A percentile compares a stretch with the other conserved stretches of the same genome.
These are phyloP conservation scores for Berberis vulgaris DNA, from an alignment of 164 flowering plant species.

Conservation along the genomic window DNA sequence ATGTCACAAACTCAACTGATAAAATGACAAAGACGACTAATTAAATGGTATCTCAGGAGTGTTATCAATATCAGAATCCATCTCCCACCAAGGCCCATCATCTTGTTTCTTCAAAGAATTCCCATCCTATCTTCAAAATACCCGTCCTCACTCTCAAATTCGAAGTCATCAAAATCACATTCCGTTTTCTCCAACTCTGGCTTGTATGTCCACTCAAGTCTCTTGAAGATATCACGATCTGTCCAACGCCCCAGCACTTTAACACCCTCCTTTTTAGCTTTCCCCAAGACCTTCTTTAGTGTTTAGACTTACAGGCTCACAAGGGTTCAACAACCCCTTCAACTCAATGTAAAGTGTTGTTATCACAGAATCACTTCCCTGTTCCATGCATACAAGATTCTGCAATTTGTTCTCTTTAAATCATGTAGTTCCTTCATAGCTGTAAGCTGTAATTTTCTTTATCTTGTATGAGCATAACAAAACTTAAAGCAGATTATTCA, in stretches of 20 bases:
- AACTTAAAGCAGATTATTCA: no score
- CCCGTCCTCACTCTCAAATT: conserved; percentile 19
- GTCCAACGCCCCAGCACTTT: conserved; percentile 67
- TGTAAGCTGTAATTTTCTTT: no score
- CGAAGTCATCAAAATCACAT: conserved; percentile 15
- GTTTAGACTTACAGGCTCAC: conserved; percentile 33
- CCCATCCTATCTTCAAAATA: conserved; percentile 20
- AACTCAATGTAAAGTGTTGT: no score
- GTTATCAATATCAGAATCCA: conserved; percentile 32
- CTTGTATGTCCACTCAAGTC: conserved; percentile 74
- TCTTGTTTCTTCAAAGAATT: conserved; percentile 16
- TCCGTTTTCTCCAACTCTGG: conserved; percentile 29
- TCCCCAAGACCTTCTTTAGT: conserved; percentile 53
- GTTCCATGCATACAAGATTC: no score
- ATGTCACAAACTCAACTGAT: not conserved
- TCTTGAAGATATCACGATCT: conserved; percentile 65
- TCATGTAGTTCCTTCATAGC: no score
- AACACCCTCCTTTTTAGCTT: conserved; percentile 67
- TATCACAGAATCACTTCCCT: no score
- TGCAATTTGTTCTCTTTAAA: no score
- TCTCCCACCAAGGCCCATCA: conserved; percentile 56
- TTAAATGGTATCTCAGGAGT: conserved; percentile 5
- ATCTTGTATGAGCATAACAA: no score
- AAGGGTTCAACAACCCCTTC: no score
- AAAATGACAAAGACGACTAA: not conserved